Percentiles rank a stretch among this genome's conserved stretches.
Evolutionary conservation across 495 filamentous ascomycete genomes (phyloP).

Genomic region (Talaromyces proteolyticus): DNA sequence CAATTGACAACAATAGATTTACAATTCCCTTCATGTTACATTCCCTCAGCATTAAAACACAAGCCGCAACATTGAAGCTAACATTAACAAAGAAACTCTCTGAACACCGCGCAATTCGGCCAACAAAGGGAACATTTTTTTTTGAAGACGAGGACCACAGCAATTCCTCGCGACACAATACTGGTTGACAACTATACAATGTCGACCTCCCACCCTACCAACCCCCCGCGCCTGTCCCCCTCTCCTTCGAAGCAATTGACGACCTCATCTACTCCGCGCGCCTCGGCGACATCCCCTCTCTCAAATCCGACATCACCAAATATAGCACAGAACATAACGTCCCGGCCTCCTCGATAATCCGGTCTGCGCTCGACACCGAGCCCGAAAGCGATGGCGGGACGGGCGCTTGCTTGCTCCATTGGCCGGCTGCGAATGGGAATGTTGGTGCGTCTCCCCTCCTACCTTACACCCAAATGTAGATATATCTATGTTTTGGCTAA

Average conservation of each 20-base stretch:
- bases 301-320: slow-evolving; percentile 52
- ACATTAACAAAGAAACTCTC: no score
- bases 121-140: no score
- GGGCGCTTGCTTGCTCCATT: slow-evolving; percentile 62
- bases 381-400: slow-evolving; percentile 56
- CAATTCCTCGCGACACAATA: neutral
- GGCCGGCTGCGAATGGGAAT: slow-evolving; percentile 86
- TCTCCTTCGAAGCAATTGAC: slow-evolving; percentile 73
- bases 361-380: slow-evolving; percentile 59
- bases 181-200: neutral
- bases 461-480: neutral
- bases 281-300: slow-evolving; percentile 63
- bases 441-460: slow-evolving; percentile 42
- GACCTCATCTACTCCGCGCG: slow-evolving; percentile 85
- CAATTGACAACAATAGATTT: no score
- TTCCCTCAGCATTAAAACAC: no score
- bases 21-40: no score
- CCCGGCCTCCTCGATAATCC: slow-evolving; percentile 50
- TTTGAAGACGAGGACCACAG: neutral
- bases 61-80: no score
- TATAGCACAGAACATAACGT: slow-evolving; percentile 50
- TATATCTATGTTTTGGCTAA: slow-evolving; percentile 9
- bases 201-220: slow-evolving; percentile 4
- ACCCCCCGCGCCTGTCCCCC: slow-evolving; percentile 40
- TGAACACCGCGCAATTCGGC: no score